phyloP scores from a whole-genome alignment of 352 stramenopile species.

The Thraustochytrium striatum region DNA sequence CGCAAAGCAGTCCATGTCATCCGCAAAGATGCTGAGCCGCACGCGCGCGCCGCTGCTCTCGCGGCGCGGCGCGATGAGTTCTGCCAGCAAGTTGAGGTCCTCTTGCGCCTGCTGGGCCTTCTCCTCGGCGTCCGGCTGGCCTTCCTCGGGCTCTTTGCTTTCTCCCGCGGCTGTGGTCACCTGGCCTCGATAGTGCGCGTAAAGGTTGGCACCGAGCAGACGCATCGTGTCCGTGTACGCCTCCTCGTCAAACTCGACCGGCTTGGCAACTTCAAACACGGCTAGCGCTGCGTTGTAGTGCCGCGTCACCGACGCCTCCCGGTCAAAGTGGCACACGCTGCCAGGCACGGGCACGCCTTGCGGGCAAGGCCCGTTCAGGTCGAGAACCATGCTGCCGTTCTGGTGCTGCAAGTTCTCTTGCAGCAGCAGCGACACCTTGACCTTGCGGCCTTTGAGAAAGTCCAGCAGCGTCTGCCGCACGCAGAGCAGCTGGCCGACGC shows the following conservation, averaged over 20 bases:
- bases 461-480: slow-evolving; percentile 75
- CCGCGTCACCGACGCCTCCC: background rate
- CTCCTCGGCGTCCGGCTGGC: slow-evolving; percentile 58
- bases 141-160: slow-evolving; percentile 21
- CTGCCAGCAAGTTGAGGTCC: slow-evolving; percentile 74
- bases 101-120: slow-evolving; percentile 69
- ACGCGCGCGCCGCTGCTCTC: slow-evolving; percentile 63
- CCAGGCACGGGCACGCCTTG: slow-evolving; percentile 67
- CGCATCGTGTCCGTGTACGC: background rate
- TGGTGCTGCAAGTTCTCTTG: slow-evolving; percentile 75
- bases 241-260: slow-evolving; percentile 38
- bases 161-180: background rate
- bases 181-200: background rate
- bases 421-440: slow-evolving; percentile 83
- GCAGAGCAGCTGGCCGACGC: slow-evolving; percentile 67
- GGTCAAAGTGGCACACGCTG: slow-evolving; percentile 59
- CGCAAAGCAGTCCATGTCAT: slow-evolving; percentile 54
- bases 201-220: slow-evolving; percentile 11
- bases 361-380: slow-evolving; percentile 68
- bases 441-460: slow-evolving; percentile 81
- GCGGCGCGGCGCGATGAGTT: slow-evolving; percentile 65
- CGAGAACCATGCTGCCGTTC: slow-evolving; percentile 72
- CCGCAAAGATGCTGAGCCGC: slow-evolving; percentile 71
- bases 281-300: background rate
- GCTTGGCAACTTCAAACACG: background rate